A percentile compares a stretch with the other conserved stretches of the same genome.
Evolutionary conservation across 495 filamentous ascomycete genomes (phyloP).

Genomic region (Aspergillus funiculosus): DNA sequence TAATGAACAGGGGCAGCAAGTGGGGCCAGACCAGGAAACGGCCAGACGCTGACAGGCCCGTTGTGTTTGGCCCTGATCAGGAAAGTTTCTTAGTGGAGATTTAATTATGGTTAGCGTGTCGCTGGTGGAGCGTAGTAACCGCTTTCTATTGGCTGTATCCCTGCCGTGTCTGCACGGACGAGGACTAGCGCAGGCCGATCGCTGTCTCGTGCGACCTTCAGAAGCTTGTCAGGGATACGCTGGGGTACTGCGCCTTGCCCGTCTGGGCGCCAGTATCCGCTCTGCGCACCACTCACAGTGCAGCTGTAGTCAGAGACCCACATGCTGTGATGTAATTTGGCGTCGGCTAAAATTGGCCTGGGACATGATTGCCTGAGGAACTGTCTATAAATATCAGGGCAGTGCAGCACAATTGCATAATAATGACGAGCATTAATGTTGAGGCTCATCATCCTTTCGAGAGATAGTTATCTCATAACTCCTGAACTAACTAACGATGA

Average conservation of each 20-base stretch:
- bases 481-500: too few species aligned
- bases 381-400: too few species aligned
- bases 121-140: too few species aligned
- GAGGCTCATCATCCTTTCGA: too few species aligned
- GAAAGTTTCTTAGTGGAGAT: conserved; percentile 14
- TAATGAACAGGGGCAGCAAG: conserved; percentile 4
- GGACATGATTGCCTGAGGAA: too few species aligned
- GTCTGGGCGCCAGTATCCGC: not conserved
- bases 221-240: conserved; percentile 23
- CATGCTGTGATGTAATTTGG: too few species aligned
- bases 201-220: conserved; percentile 21
- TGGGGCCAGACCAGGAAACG: conserved; percentile 1
- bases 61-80: conserved; percentile 6
- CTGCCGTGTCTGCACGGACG: conserved; percentile 21
- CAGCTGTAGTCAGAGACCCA: not conserved
- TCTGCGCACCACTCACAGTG: conserved; percentile 2
- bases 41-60: conserved; percentile 13
- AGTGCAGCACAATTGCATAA: too few species aligned
- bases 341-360: too few species aligned
- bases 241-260: not conserved
- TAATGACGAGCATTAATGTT: too few species aligned
- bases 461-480: too few species aligned
- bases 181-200: conserved; percentile 18
- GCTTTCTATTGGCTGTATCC: not conserved
- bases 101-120: conserved; percentile 4